Base-by-base conservation (phyloP, 2,329 filamentous ascomycete genomes). In the Pseudofabraea citricarpa region DNA sequence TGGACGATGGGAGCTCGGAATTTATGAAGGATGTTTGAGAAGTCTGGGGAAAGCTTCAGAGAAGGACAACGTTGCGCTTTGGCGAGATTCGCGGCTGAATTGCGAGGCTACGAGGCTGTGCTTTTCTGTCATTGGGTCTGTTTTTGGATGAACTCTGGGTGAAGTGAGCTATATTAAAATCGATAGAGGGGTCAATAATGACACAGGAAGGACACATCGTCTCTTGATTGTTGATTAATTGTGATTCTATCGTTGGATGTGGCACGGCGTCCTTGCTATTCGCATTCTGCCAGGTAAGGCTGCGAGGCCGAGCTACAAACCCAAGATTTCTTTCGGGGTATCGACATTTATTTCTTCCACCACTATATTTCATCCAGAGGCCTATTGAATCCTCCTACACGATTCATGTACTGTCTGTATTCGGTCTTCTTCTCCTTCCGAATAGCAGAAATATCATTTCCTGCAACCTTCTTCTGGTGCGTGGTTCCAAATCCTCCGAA, bases 361-460 rank as follows among this genome's bases (percentile, higher is more conserved):
- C 35, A 19, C 45, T 24, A 45, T 20, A 31, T 47, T 36, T 62
- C 54, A 63, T 83, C 86, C 41, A 90, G 68, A 36, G 87, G 86
- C 56, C 87, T 69, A 62, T 91, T 93, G 71, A 93, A 93, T 5
- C 87, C 87, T 44, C 87, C 87, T 40, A 81, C 73, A 44, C 87
- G 77, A 60, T 93, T 93, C 81, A 98, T 98, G 66, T 98, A 98
- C 76, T 98, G 93, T 55, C 93, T 77, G 61, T 96, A 97, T 71
- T 94, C 80, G 12, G 84, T 87, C 79, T 89, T 90, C 80, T 95
- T 96, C 69, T 93, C 89, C 73, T 93, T 96, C 54, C 84, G 74
- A 41, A 96, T 81, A 0, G 74, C 88, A 43, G 87, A 90, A 32
- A 84, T 80, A 60, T 90, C 81, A 61, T 98, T 98, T 2, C 93